A percentile compares a stretch with the other conserved stretches of the same genome.
These are phyloP conservation scores for Cichorium intybus DNA, from an alignment of 140 eudicot species.

Conservation along the genomic window DNA sequence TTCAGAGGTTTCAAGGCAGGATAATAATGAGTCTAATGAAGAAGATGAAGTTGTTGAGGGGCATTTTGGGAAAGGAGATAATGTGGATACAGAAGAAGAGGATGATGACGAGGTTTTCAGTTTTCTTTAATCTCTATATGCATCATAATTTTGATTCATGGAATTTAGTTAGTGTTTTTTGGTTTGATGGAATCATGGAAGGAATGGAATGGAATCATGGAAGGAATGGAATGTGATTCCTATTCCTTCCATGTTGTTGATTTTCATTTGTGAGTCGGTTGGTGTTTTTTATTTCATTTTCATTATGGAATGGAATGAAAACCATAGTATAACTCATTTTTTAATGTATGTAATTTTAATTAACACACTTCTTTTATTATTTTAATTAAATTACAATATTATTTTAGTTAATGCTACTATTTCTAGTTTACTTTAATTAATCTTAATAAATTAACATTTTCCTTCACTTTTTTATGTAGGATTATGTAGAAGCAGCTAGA, in stretches of 20 bases:
- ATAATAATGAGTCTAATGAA: slow-evolving; percentile 40
- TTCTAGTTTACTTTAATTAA: not conserved
- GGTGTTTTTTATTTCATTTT: too few relatives aligned
- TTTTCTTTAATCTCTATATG: slow-evolving; percentile 6
- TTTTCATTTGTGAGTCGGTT: too few relatives aligned
- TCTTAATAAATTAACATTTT: not conserved
- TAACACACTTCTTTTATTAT: too few relatives aligned
- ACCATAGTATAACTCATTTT: too few relatives aligned
- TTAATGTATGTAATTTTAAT: too few relatives aligned
- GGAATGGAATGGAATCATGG: too few relatives aligned
- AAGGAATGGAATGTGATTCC: too few relatives aligned
- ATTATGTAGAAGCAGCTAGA: slow-evolving; percentile 80
- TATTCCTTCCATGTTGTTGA: too few relatives aligned
- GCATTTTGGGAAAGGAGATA: slow-evolving; percentile 51
- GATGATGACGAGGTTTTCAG: slow-evolving; percentile 70
- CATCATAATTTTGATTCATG: slow-evolving; percentile 6
- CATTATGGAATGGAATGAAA: too few relatives aligned
- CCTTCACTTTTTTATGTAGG: slow-evolving; percentile 42
- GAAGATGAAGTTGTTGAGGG: slow-evolving; percentile 63
- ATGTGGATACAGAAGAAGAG: slow-evolving; percentile 75
- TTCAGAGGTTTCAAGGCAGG: slow-evolving; percentile 48
- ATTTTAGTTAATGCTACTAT: not conserved
- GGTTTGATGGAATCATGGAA: too few relatives aligned
- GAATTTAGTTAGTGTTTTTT: not conserved
- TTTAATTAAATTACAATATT: too few relatives aligned